Base-by-base conservation (phyloP, 345 rosid species). In the Brassica incana region DNA sequence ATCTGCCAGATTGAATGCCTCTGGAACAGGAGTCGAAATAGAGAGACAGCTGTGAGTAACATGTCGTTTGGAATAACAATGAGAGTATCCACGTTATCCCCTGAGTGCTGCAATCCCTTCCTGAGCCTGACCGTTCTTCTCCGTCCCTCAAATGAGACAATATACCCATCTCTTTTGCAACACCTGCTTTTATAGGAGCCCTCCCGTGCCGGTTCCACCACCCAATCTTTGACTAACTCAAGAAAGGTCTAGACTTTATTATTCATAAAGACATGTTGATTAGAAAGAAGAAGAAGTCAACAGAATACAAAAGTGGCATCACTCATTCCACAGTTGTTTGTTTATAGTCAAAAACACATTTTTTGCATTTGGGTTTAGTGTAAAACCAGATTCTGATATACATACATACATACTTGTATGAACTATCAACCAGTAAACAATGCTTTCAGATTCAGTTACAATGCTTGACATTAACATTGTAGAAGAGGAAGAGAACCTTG, bases 131-230 rank as follows among this genome's bases (percentile, higher is more conserved):
- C 90, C 88, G 94, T 84, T 77, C 99, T 91, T 77, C 95, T 91
- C 35, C 99, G 83, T 48, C 99, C 97, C 86, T 91, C 99, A 81
- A 95, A 95, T 5, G 97, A 91, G 81, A 95, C 84, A 95, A 83
- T 81, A 95, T 95, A 56, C 99, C 97, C 95, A 95, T 90, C 7
- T 91, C 87, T 84, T 91, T 95, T 27, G 99, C 97, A 72, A 95
- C 81, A 48, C 95, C 95, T 27, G 99, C 99, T 75, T 92, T 92
- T 74, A 95, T 86, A 27, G 99, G 97, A 76, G 97, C 97, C 73
- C 99, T 1, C 99, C 97, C 1, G 97, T 92, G 40, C 97, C 99
- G 1, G 97, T 92, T 78, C 99, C 97, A 78, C 99, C 99, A 32
- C 97, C 99, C 99, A 95, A 91, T 77, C 99, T 23, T 30, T 3